A percentile compares a stretch with the other conserved stretches of the same genome.
Conservation (phyloP, 768 basidiomycete species). For the Leccinum olivaceopallidum region DNA sequence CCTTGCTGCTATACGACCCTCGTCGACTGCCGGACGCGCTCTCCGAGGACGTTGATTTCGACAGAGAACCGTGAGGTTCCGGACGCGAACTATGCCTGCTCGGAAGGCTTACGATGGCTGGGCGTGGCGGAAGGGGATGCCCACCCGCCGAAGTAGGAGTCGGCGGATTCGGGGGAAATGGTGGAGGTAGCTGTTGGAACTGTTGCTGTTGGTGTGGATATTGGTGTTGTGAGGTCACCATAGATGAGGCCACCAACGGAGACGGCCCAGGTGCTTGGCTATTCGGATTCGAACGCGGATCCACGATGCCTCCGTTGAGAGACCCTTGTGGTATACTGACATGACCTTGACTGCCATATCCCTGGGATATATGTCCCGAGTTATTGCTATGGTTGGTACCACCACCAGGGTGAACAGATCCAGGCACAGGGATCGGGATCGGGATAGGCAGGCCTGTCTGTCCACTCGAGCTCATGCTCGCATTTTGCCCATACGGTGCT, state of each 20-base stretch:
- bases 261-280: neutral
- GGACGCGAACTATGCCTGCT: slow-evolving; percentile 15
- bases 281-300: slow-evolving; percentile 2
- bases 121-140: slow-evolving; percentile 24
- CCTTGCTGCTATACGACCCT: slow-evolving; percentile 12
- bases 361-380: neutral
- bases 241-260: slow-evolving; percentile 1
- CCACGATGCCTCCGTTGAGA: neutral
- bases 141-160: neutral
- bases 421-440: neutral
- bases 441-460: neutral
- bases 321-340: slow-evolving; percentile 4
- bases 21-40: slow-evolving; percentile 16
- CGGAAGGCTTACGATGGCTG: neutral
- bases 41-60: slow-evolving; percentile 21
- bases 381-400: neutral
- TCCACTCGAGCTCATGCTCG: neutral
- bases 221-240: slow-evolving; percentile 1
- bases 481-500: neutral
- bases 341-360: slow-evolving; percentile 8
- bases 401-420: neutral
- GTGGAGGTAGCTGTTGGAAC: neutral
- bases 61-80: slow-evolving; percentile 17
- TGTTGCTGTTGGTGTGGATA: neutral
- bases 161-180: neutral